Percentiles rank a stretch among this genome's conserved stretches.
Conservation (phyloP, 106 monocot species). For the Acorus gramineus region DNA sequence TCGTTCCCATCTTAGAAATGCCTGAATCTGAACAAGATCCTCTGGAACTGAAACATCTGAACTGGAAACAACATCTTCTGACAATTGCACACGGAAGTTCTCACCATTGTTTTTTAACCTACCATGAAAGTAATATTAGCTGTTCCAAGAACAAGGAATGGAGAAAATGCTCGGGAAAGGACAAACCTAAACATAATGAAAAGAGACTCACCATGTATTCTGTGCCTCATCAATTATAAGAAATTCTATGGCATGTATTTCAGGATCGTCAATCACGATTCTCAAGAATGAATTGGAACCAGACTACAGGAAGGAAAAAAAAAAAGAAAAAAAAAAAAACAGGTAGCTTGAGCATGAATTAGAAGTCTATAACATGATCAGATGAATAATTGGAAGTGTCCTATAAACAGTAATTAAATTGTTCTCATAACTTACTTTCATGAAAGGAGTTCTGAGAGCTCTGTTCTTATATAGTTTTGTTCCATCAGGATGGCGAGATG, state of each 20-base stretch:
- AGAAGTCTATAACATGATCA: no score
- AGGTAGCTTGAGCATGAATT: no score
- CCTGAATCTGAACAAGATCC: constrained; percentile 88
- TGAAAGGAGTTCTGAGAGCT: constrained; percentile 81
- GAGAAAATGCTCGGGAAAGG: not conserved
- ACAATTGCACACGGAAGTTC: constrained; percentile 60
- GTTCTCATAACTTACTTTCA: constrained; percentile 27
- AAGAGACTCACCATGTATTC: constrained; percentile 66
- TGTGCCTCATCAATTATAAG: constrained; percentile 64
- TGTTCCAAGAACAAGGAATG: no score
- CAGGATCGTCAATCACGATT: constrained; percentile 85
- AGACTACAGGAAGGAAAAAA: constrained; percentile 26
- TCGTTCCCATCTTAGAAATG: constrained; percentile 90
- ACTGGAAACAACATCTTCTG: constrained; percentile 4
- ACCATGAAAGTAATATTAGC: constrained; percentile 1
- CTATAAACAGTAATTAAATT: no score
- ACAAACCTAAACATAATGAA: not conserved
- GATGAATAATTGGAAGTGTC: no score
- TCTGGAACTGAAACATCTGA: constrained; percentile 28
- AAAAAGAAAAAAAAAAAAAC: not conserved
- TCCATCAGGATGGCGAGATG: constrained; percentile 58
- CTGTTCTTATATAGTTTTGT: constrained; percentile 65
- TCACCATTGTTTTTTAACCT: constrained; percentile 90
- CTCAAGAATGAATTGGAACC: constrained; percentile 44
- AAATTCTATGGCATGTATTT: constrained; percentile 76